phyloP scores from a whole-genome alignment of 306 rosid species.

The Malus fusca region DNA sequence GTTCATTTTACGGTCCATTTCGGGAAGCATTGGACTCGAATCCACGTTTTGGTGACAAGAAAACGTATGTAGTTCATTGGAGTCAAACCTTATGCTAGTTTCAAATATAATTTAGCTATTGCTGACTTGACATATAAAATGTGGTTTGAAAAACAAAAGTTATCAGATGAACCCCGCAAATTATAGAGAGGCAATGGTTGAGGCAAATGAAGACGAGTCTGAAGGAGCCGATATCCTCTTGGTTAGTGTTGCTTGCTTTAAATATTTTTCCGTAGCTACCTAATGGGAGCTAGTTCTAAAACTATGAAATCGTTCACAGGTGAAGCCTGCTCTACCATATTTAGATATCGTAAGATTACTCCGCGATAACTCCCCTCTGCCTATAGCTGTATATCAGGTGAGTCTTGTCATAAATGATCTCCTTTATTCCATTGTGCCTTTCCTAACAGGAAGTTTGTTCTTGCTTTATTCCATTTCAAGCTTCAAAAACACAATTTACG shows the following conservation, averaged over 20 bases:
- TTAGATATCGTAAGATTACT: constrained; percentile 84
- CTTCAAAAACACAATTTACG: background rate
- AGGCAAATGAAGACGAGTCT: constrained; percentile 74
- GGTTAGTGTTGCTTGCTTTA: constrained; percentile 47
- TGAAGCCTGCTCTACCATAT: constrained; percentile 94
- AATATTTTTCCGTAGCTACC: background rate
- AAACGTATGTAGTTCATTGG: constrained; percentile 52
- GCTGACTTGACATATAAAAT: constrained; percentile 26
- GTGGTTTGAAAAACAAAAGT: constrained; percentile 39
- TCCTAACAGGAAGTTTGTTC: background rate
- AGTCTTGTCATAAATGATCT: background rate
- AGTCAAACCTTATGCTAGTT: background rate
- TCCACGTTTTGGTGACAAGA: constrained; percentile 95
- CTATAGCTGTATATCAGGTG: constrained; percentile 96
- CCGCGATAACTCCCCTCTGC: constrained; percentile 75
- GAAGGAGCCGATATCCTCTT: constrained; percentile 98
- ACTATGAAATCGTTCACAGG: constrained; percentile 38
- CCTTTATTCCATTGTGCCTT: background rate
- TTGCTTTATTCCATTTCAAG: background rate
- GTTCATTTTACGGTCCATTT: constrained; percentile 94
- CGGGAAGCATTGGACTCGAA: constrained; percentile 94
- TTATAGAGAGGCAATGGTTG: constrained; percentile 81
- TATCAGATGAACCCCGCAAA: constrained; percentile 98
- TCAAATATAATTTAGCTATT: background rate
- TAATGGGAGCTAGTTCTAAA: background rate